Conservation (phyloP, 768 basidiomycete species). For the Trametes meyenii region DNA sequence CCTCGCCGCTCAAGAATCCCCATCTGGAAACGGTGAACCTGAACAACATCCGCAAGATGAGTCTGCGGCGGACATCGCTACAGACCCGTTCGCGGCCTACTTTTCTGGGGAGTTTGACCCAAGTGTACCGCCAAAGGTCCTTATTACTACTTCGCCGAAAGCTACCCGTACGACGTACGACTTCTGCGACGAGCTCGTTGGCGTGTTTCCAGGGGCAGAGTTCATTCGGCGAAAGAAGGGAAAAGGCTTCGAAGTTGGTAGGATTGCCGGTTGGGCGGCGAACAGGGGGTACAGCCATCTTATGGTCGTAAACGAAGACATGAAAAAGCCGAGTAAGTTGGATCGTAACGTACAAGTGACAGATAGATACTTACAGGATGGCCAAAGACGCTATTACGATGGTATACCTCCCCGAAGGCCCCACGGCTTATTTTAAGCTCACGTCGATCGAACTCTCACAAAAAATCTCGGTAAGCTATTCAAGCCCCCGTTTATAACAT, state of each 20-base stretch:
- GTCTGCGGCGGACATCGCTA: conserved; percentile 65
- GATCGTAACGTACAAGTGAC: not conserved
- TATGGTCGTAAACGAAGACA: conserved; percentile 93
- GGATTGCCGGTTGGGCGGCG: conserved; percentile 92
- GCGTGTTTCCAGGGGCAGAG: conserved; percentile 90
- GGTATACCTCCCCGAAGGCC: conserved; percentile 87
- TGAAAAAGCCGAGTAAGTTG: conserved; percentile 87
- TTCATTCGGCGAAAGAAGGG: conserved; percentile 86
- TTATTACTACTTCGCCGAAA: conserved; percentile 89
- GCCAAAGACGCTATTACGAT: conserved; percentile 87
- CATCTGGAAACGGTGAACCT: conserved; percentile 21
- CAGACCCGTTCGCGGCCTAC: conserved; percentile 79
- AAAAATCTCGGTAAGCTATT: conserved; percentile 73
- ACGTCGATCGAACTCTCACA: conserved; percentile 85
- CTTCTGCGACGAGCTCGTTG: conserved; percentile 90
- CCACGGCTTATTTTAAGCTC: conserved; percentile 94
- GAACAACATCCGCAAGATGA: conserved; percentile 52
- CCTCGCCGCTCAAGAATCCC: conserved; percentile 29
- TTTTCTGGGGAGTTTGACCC: conserved; percentile 72
- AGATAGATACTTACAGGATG: not conserved
- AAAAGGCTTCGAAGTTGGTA: conserved; percentile 87
- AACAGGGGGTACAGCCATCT: conserved; percentile 87
- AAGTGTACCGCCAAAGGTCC: conserved; percentile 76
- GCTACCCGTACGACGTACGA: conserved; percentile 89
- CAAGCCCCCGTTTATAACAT: too few species aligned